Evolutionary conservation across 306 rosid species (phyloP), one percentile per base, ranked within the genome.

Genomic region (Lathyrus oleraceus): DNA sequence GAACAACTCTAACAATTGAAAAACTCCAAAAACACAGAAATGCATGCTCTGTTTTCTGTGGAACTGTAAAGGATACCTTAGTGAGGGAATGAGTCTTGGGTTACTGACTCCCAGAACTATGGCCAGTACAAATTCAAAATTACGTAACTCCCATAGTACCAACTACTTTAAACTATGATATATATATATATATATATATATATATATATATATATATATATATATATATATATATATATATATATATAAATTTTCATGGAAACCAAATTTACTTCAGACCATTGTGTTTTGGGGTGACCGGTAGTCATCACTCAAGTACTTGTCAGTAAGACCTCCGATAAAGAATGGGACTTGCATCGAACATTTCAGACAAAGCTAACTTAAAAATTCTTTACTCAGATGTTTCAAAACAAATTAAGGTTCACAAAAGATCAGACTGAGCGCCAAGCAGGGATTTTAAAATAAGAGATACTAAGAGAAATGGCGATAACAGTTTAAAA

Each of bases 401-500:
- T 64, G 64, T 78, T 78, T 51, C 70, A 59, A 63, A 27, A 64
- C 57, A 35, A 19, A 21, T 27, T 47, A 73, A 61, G 44, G 72
- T 17, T 53, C 36, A 67, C 25, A 67, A 56, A 77, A 45, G 67
- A 71, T 62, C 32, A 49, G 27, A 75, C 13, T 53, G 49, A 53
- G 20, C 42, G 61, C 48, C 71, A 82, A 21, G 42, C 52, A 74
- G 30, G 53, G 57, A 43, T 59, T 61, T 47, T 10, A 65, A 69
- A 44, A 82, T 21, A 47, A 19, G 16, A 45, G 60, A 67, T 51
- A 38, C 21, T 35, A 54, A 47, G 79, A 40, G 62, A 19, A 61
- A 78, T 10, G 73, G 72, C 48, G 35, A 73, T 16, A 76, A 67
- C 47, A 77, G 83, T 71, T 77, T 54, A 56, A 53, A 69, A 83